Conservation (phyloP, 345 rosid genomes). For the Geranium rotundifolium region DNA sequence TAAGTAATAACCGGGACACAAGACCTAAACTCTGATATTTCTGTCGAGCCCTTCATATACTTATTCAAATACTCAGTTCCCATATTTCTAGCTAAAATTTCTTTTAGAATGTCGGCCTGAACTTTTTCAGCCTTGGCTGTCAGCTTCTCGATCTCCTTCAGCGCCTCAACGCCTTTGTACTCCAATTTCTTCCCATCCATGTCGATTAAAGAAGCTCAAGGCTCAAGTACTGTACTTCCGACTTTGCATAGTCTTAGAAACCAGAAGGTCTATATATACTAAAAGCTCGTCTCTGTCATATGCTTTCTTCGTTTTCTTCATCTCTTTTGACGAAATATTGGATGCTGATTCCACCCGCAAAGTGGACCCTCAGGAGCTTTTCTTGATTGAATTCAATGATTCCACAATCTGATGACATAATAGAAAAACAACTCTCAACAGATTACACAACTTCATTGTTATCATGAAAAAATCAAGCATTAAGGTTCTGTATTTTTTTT, state of each 20-base stretch:
- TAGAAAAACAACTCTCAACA: not conserved
- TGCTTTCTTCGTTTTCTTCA: not conserved
- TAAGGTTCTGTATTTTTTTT: not conserved
- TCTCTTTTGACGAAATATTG: constrained; percentile 13
- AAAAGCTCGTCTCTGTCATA: not conserved
- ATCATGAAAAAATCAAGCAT: not conserved
- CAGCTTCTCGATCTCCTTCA: constrained; percentile 44
- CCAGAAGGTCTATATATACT: constrained; percentile 15
- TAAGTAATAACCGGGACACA: constrained; percentile 42
- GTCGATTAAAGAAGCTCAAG: not conserved
- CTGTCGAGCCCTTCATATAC: constrained; percentile 33
- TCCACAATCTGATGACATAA: not conserved
- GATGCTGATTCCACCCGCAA: constrained; percentile 16
- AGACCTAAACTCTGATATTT: constrained; percentile 28
- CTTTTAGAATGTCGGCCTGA: constrained; percentile 35
- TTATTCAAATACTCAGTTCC: constrained; percentile 42
- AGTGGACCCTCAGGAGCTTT: constrained; percentile 24
- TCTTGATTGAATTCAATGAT: constrained; percentile 11
- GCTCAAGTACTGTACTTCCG: not conserved
- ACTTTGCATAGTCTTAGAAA: not conserved
- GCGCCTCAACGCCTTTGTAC: constrained; percentile 45
- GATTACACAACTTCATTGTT: too few species aligned
- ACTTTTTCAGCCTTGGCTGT: constrained; percentile 36
- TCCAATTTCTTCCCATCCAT: constrained; percentile 53
- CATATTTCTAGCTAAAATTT: constrained; percentile 31